Base-by-base conservation (phyloP, 1,284 basidiomycete species). In the Fomitopsis betulina region DNA sequence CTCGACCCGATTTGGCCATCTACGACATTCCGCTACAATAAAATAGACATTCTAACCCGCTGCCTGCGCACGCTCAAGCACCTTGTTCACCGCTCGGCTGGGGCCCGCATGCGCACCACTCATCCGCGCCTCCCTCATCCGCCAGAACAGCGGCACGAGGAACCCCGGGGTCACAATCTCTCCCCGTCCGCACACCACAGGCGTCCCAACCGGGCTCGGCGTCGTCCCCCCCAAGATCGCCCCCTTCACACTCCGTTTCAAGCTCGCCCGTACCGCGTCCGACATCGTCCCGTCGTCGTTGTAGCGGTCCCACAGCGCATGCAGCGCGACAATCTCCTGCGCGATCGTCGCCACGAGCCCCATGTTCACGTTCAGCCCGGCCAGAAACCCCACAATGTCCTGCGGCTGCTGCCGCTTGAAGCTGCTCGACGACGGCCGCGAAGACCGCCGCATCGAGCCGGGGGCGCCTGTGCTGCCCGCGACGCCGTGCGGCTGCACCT, bases 321-420 rank as follows among this genome's bases (percentile, higher is more conserved):
- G 98, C n/a, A 94, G 73, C 3, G 88, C 83, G 55, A 98, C 81
- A 64, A 98, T 93, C 72, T 97, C 92, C 71, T 98, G 95, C 0
- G 91, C 85, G 60, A 96, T 88, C 21, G 91, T 89, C n/a, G 92
- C 84, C 23, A 99, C 75, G 50, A 91, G 78, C 0, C 89, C 82
- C 63, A 96, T 80, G 51, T 89, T 93, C 40, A 98, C 86, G 70
- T 96, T 92, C 35, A 98, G 81, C 8, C 83, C 85, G 0, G 94
- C 87, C 57, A 98, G 84, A 69, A 96, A 98, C 2, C 85, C 83
- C 45, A 95, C 78, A 6, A 89, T 81, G 66, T 93, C 89, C 62
- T 87, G 84, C 51, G 59, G 69, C 55, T 61, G 75, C 30, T 35
- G 32, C 68, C 69, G 80, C 67, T 81, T 81, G 53, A 61, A 63